Evolutionary conservation across 495 filamentous ascomycete genomes (phyloP).

Genomic region (Extremus antarcticus): DNA sequence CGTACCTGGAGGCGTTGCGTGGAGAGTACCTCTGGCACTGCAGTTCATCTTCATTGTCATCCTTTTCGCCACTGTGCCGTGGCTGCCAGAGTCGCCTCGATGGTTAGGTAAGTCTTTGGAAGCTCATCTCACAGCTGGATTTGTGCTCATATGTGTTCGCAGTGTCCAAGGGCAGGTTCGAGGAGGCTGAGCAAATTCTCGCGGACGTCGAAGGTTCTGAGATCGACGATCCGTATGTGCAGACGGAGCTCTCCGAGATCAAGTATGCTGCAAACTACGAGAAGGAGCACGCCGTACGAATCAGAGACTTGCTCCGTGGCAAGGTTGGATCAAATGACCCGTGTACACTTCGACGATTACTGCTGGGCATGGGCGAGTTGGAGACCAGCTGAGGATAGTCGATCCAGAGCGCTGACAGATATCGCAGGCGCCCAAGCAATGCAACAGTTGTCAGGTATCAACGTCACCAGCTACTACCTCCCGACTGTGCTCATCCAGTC

Average conservation of each 20-base stretch:
- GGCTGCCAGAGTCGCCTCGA: constrained; percentile 48
- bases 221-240: constrained; percentile 38
- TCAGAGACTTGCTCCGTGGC: constrained; percentile 38
- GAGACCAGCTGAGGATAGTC: neutral
- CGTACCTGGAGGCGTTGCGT: constrained; percentile 33
- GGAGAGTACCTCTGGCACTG: constrained; percentile 49
- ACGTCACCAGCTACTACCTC: constrained; percentile 35
- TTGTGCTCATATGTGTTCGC: no score
- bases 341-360: constrained; percentile 37
- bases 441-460: constrained; percentile 37
- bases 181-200: constrained; percentile 40
- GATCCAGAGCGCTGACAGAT: neutral
- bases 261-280: constrained; percentile 40
- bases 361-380: constrained; percentile 37
- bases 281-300: constrained; percentile 37
- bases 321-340: constrained; percentile 32
- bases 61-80: constrained; percentile 39
- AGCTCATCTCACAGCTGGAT: no score
- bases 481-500: constrained; percentile 42
- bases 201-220: constrained; percentile 37
- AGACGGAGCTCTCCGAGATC: constrained; percentile 39
- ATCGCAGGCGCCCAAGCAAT: constrained; percentile 33
- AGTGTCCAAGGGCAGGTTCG: constrained; percentile 34
- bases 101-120: no score
- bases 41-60: constrained; percentile 49